phyloP scores from a whole-genome alignment of 2,329 filamentous ascomycete genomes.

The Aspergillaceae sp. region DNA sequence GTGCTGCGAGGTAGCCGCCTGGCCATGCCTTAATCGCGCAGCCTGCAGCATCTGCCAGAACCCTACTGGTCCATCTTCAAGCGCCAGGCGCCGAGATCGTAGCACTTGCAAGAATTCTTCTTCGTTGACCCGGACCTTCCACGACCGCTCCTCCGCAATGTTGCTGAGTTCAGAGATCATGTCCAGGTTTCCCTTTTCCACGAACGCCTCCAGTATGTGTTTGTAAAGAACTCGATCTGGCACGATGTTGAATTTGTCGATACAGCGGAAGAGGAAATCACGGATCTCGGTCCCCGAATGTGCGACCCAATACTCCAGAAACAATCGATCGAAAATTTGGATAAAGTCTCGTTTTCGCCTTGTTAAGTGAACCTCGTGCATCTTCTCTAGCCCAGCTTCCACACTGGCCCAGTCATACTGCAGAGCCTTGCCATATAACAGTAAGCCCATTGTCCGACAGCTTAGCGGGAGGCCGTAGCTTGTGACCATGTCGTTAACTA shows the following conservation, averaged over 20 bases:
- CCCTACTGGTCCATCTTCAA: conserved; percentile 27
- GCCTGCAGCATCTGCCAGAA: conserved; percentile 35
- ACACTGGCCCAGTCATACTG: conserved; percentile 34
- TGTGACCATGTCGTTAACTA: conserved; percentile 28
- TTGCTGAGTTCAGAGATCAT: conserved; percentile 24
- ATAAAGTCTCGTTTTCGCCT: conserved; percentile 20
- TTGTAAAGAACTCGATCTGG: conserved; percentile 32
- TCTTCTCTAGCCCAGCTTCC: conserved; percentile 27
- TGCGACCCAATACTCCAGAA: conserved; percentile 33
- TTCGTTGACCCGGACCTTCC: conserved; percentile 26
- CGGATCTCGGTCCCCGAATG: conserved; percentile 26
- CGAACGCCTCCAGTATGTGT: conserved; percentile 32
- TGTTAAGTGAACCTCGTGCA: conserved; percentile 28
- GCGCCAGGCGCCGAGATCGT: conserved; percentile 25
- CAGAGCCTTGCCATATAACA: conserved; percentile 30
- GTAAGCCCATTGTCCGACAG: conserved; percentile 28
- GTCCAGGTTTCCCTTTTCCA: conserved; percentile 29
- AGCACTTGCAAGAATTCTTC: conserved; percentile 24
- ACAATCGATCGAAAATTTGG: conserved; percentile 31
- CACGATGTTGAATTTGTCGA: conserved; percentile 28
- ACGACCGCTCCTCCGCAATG: conserved; percentile 22
- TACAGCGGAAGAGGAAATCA: conserved; percentile 28
- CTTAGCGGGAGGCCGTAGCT: conserved; percentile 22
- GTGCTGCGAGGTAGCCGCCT: conserved; percentile 24
- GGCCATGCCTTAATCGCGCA: conserved; percentile 24